Base-by-base conservation (phyloP, 148 eudicot species). In the Selenicereus undatus region DNA sequence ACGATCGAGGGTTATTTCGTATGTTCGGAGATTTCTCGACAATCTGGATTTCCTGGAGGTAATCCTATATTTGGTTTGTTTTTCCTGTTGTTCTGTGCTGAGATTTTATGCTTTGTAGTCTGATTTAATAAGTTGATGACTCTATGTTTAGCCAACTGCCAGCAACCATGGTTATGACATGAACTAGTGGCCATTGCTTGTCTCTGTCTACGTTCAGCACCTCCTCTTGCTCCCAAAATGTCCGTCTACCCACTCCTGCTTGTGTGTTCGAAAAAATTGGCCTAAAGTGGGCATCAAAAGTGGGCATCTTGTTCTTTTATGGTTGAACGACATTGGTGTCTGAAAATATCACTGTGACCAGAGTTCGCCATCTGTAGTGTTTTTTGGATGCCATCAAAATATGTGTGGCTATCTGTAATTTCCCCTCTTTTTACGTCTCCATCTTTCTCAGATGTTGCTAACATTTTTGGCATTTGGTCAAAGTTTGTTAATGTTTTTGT, bases 21-120 rank as follows among this genome's bases (percentile, higher is more conserved):
- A 92, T 79, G 82, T 96, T 54, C 86, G 95, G 84, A 87, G 88
- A 66, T 96, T 90, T 78, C 97, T 96, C 66, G 92, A 96, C 85
- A 62, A 89, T 80, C 90, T 83, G 58, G 93, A 85, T 80, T 96
- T 96, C 82, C 77, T 90, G 78, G 97, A 96, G 98, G 98, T 93
- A 85, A 71, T 62, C 20, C 58, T 77, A 64, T 1, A 62, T 16
- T 56, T 30, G 27, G 24, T 64, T 66, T 66, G 9, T 22, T 62
- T 60, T 62, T 4, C 68, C 35, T 27, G 27, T 66, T 66, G 2
- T 56, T 56, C 54, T 26, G 51, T 77, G 29, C 22, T 71, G 74
- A 8, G 60, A 56, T 39, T 48, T 66, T 71, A 22, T 62, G 71
- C 62, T 27, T 66, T 80, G 50, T 45, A 52, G 18, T 22, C 21